Evolutionary conservation across 768 basidiomycete genomes (phyloP).

Genomic region (Wakefieldia striispora): DNA sequence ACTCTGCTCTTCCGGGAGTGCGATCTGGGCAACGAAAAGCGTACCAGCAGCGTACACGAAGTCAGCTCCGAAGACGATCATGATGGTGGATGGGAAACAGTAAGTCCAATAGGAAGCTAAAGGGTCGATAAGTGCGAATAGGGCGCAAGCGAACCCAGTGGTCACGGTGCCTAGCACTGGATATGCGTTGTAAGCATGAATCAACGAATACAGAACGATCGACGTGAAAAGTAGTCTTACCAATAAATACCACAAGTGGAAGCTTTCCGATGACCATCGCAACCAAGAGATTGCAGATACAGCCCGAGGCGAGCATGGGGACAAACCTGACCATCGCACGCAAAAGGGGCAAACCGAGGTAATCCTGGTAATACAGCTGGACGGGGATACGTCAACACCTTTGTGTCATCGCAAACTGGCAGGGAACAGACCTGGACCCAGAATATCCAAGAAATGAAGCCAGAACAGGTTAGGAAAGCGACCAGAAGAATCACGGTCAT

Average conservation of each 20-base stretch:
- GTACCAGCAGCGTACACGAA: slow-evolving; percentile 74
- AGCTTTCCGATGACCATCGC: slow-evolving; percentile 56
- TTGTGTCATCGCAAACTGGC: no score
- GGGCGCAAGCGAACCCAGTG: slow-evolving; percentile 55
- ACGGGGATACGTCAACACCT: neutral
- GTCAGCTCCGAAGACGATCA: slow-evolving; percentile 73
- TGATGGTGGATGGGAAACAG: slow-evolving; percentile 64
- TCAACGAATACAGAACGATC: no score
- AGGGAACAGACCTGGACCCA: slow-evolving; percentile 52
- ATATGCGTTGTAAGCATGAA: no score
- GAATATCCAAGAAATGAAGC: slow-evolving; percentile 54
- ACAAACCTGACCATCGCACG: slow-evolving; percentile 62
- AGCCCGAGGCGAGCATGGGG: slow-evolving; percentile 69
- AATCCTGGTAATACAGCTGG: slow-evolving; percentile 74
- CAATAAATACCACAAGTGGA: slow-evolving; percentile 52
- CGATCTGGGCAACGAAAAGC: slow-evolving; percentile 69
- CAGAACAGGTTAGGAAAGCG: slow-evolving; percentile 63
- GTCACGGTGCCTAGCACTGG: slow-evolving; percentile 56
- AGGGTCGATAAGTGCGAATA: slow-evolving; percentile 68
- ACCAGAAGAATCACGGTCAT: slow-evolving; percentile 61
- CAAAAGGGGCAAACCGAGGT: slow-evolving; percentile 50
- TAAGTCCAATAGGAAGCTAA: slow-evolving; percentile 67
- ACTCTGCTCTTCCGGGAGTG: slow-evolving; percentile 68
- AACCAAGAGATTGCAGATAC: slow-evolving; percentile 62
- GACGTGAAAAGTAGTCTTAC: no score